phyloP scores from a whole-genome alignment of 306 rosid species.

The Glycyrrhiza uralensis region DNA sequence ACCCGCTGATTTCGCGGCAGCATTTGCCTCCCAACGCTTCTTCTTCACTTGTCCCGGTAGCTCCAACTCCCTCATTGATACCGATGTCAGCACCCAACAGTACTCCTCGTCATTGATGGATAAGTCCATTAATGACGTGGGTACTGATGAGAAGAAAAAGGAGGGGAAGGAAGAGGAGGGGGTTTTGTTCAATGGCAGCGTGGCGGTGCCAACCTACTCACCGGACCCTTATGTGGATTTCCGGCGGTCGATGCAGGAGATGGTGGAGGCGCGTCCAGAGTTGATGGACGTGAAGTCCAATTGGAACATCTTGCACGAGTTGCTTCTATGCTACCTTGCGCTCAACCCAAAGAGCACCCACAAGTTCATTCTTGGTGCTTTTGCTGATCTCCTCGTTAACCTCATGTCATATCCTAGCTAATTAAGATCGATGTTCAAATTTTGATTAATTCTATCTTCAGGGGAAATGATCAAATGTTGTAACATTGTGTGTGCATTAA shows the following conservation, averaged over 20 bases:
- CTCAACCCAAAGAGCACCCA: constrained; percentile 78
- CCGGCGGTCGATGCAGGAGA: constrained; percentile 88
- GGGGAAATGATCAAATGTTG: neutral
- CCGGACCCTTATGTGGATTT: constrained; percentile 88
- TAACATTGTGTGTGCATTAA: constrained; percentile 21
- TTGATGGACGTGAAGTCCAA: constrained; percentile 48
- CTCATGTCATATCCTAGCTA: constrained; percentile 38
- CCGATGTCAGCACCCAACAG: neutral
- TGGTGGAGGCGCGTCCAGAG: constrained; percentile 84
- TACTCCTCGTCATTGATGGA: neutral
- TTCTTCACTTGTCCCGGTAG: constrained; percentile 88
- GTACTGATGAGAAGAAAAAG: neutral
- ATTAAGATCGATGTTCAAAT: neutral
- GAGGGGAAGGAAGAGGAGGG: neutral
- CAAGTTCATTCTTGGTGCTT: constrained; percentile 75
- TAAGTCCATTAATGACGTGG: neutral
- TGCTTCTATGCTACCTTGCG: constrained; percentile 77
- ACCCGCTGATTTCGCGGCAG: constrained; percentile 56
- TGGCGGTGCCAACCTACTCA: constrained; percentile 70
- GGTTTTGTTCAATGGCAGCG: constrained; percentile 48
- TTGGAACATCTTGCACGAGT: constrained; percentile 79
- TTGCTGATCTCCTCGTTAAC: constrained; percentile 69
- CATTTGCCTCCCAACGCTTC: constrained; percentile 82
- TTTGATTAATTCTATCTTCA: neutral
- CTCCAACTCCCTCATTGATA: constrained; percentile 75